Base-by-base conservation (phyloP, 495 filamentous ascomycete genomes). In the Penicillium macrosclerotiorum region DNA sequence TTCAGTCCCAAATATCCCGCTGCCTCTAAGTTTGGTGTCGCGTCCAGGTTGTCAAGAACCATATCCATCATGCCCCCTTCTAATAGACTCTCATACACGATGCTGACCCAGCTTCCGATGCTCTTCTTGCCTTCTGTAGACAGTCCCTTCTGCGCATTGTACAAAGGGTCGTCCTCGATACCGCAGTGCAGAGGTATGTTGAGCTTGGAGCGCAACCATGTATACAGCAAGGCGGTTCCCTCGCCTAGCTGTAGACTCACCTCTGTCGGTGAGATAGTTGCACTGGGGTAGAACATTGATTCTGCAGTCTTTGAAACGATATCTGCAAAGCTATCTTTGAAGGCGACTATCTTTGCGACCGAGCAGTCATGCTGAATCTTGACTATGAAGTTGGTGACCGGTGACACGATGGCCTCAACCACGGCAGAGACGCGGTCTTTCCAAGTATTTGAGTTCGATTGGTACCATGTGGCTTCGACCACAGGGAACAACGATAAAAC, bases 91-190 rank as follows among this genome's bases (percentile, higher is more conserved):
- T 55, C 52, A 34, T 55, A 55, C 7, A 55, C 22, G 1, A 31
- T 31, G 27, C 42, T 50, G 1, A 55, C 52, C 31, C 36, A 36
- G 31, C 42, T 50, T 16, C 52, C 52, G 16, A 55, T 46, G 5
- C 36, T 46, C 42, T 35, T 50, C 20, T 55, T 55, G 33, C 32
- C 42, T 4, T 37, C 33, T 3, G 36, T 38, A 7, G 46, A 16
- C 5, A 50, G 35, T 12, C 47, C 52, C 2, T 50, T 29, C 36
- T 49, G 27, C 23, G 31, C 33, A n/a, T 48, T 55, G 22, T 52
- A 56, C 16, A 56, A 45, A 16, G 53, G 53, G 42, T 51, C 48
- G 24, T 55, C 52, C 9, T 35, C 31, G n/a, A 55, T 26, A 19
- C 52, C 52, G 12, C 42, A 27, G 33, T 55, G 42, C 20, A 42